Conservation (phyloP, 1,139 yeast genomes). For the Hanseniaspora gamundiae region DNA sequence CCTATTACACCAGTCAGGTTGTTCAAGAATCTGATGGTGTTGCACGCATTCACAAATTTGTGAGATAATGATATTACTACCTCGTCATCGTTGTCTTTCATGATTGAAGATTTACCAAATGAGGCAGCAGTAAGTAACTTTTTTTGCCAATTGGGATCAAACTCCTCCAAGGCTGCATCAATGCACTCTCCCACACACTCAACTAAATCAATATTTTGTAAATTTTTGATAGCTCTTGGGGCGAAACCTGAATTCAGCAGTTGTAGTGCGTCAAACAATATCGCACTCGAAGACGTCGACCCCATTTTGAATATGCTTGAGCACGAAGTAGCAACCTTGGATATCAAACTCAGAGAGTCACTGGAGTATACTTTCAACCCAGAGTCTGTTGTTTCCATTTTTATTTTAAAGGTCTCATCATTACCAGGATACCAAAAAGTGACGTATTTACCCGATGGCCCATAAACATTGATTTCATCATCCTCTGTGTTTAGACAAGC, state of each 20-base stretch:
- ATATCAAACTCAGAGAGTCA: constrained; percentile 44
- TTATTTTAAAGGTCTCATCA: constrained; percentile 23
- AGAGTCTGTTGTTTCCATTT: constrained; percentile 41
- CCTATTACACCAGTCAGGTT: constrained; percentile 56
- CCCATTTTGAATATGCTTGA: constrained; percentile 68
- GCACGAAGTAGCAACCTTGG: constrained; percentile 49
- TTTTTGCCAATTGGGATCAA: constrained; percentile 70
- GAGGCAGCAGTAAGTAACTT: constrained; percentile 67
- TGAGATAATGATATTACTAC: background rate
- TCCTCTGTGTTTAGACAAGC: constrained; percentile 36
- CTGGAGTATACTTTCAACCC: constrained; percentile 59
- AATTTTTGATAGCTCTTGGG: constrained; percentile 75
- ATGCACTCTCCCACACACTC: constrained; percentile 64
- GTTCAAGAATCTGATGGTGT: constrained; percentile 55
- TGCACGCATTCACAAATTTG: constrained; percentile 48
- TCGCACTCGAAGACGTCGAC: constrained; percentile 71
- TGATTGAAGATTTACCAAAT: constrained; percentile 63
- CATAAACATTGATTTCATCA: constrained; percentile 59
- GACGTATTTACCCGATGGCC: constrained; percentile 48
- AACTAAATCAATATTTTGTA: constrained; percentile 45
- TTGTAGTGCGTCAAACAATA: constrained; percentile 71
- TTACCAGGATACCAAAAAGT: constrained; percentile 33
- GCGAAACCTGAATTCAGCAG: constrained; percentile 49
- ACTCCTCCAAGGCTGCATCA: constrained; percentile 65
- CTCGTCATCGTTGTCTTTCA: constrained; percentile 11